Evolutionary conservation across 345 rosid species (phyloP), one percentile per base, ranked within the genome.

Genomic region (Draba incana): DNA sequence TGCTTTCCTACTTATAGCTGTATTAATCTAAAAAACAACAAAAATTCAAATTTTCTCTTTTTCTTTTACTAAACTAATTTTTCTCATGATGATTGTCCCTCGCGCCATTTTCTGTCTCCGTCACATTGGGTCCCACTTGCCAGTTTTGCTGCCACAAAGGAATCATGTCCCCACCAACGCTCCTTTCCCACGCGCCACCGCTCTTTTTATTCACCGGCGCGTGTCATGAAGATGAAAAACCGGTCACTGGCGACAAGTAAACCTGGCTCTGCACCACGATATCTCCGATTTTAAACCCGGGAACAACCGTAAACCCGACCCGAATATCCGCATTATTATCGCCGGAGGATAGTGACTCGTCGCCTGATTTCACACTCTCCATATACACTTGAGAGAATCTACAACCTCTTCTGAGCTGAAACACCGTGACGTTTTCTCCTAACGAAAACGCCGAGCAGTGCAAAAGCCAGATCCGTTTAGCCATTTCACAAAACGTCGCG

Each of bases 351-450:
- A 70, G 11, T 0, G 84, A 77, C 13, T 85, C 94, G 39, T 94
- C 91, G 50, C 67, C 75, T 58, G 79, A 43, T 10, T 81, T 80
- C 13, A 85, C 89, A 33, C 85, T 74, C 74, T 94, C 97, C 99
- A 94, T 94, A 73, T 86, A 87, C 14, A 94, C 92, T 48, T 89
- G 96, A 6, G 97, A 91, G 79, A 94, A 89, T 71, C 97, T 85
- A 71, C 84, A 83, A 8, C 79, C 84, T 66, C 74, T 80, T 56
- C 63, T 71, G 11, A 88, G 81, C 75, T 89, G 97, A 77, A 91
- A 94, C 78, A 89, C 70, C 43, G 77, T 57, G 39, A 91, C 85
- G 64, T 81, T 78, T 48, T 83, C 79, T 15, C 72, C 78, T 25
- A 89, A 56, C 0, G 92, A 85, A 72, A 84, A 81, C 16, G 90